These are phyloP conservation scores for Microthyrium microscopicum DNA, from an alignment of 2,329 filamentous ascomycete species.

Conservation along the genomic window DNA sequence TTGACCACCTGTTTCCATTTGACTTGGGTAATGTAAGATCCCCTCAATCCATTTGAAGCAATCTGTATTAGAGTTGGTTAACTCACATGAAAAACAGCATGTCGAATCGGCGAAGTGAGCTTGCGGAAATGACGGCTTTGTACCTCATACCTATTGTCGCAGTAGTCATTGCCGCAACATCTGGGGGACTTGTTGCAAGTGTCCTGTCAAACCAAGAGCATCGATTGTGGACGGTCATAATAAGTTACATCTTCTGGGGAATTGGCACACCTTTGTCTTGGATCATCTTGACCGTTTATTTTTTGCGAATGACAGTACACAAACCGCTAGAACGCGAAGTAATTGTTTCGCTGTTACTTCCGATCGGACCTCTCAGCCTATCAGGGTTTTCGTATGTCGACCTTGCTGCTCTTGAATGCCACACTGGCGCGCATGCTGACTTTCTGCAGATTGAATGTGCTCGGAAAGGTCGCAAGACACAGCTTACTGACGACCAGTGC, in stretches of 20 bases:
- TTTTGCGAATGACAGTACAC: constrained; percentile 49
- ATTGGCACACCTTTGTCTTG: constrained; percentile 44
- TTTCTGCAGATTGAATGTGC: constrained; percentile 24
- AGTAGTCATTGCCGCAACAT: constrained; percentile 46
- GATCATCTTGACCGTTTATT: constrained; percentile 49
- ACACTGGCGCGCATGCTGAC: too few relatives aligned
- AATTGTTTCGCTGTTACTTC: constrained; percentile 51
- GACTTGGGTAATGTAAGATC: constrained; percentile 39
- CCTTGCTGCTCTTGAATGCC: too few relatives aligned
- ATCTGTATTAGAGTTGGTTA: constrained; percentile 3
- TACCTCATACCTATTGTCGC: constrained; percentile 51
- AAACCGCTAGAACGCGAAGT: constrained; percentile 48
- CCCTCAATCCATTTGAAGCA: constrained; percentile 2
- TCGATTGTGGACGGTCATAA: constrained; percentile 43
- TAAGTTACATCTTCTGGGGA: constrained; percentile 54
- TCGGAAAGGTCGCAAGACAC: constrained; percentile 26
- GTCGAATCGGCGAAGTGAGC: background rate
- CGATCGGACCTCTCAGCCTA: constrained; percentile 49
- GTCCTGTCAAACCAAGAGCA: constrained; percentile 37
- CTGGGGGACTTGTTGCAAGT: constrained; percentile 46
- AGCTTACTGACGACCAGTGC: constrained; percentile 24
- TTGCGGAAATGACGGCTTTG: constrained; percentile 41
- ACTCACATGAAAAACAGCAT: constrained; percentile 15
- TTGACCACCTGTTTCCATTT: constrained; percentile 23
- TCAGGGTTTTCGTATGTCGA: constrained; percentile 42